These are phyloP conservation scores for Gynostemma pentaphyllum DNA, from an alignment of 306 rosid species.

Conservation along the genomic window DNA sequence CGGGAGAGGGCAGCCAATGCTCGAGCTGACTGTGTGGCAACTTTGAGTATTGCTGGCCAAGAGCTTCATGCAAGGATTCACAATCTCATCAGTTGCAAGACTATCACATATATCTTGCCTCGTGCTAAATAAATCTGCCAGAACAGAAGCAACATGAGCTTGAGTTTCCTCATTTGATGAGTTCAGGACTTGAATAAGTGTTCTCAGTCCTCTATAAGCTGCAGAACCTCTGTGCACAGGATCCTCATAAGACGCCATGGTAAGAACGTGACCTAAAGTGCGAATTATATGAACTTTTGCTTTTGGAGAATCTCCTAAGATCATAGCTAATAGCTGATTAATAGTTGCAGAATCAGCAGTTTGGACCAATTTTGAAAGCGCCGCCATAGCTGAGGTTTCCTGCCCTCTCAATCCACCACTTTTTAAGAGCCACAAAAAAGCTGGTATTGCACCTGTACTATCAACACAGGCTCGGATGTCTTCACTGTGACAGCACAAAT, in stretches of 20 bases:
- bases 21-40: slow-evolving; percentile 93
- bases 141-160: slow-evolving; percentile 75
- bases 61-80: slow-evolving; percentile 86
- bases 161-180: slow-evolving; percentile 80
- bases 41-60: slow-evolving; percentile 78
- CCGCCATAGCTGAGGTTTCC: slow-evolving; percentile 88
- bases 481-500: slow-evolving; percentile 91
- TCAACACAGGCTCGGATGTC: slow-evolving; percentile 88
- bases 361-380: slow-evolving; percentile 70
- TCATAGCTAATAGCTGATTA: slow-evolving; percentile 79
- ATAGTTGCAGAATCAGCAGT: slow-evolving; percentile 87
- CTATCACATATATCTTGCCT: slow-evolving; percentile 88
- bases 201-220: slow-evolving; percentile 67
- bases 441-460: slow-evolving; percentile 66
- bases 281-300: slow-evolving; percentile 64
- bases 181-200: slow-evolving; percentile 78
- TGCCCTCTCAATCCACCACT: slow-evolving; percentile 81
- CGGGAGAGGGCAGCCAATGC: slow-evolving; percentile 79
- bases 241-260: slow-evolving; percentile 56
- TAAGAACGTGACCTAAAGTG: slow-evolving; percentile 84
- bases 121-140: slow-evolving; percentile 76
- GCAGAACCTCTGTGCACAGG: slow-evolving; percentile 73
- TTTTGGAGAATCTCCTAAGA: slow-evolving; percentile 66
- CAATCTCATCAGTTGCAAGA: slow-evolving; percentile 80
- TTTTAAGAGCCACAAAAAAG: slow-evolving; percentile 84